Percentiles rank a stretch among this genome's conserved stretches.
Evolutionary conservation across 371 early-diverging fungal genomes (phyloP).

Genomic region (Funneliformis caledonium): DNA sequence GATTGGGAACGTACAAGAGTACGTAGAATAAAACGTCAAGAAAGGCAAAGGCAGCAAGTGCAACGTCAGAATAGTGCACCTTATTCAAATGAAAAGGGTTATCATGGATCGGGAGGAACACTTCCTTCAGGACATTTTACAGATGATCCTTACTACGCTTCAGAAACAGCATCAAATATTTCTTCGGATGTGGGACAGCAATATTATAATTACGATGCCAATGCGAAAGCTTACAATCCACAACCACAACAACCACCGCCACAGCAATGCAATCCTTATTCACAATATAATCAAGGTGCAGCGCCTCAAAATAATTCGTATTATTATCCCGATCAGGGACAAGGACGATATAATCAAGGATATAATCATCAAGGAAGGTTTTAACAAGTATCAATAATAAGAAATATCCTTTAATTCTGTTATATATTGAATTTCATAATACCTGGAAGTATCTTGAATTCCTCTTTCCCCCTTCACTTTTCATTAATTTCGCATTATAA

Average conservation of each 20-base stretch:
- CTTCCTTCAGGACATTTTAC: not conserved
- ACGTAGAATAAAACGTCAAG: constrained; percentile 8
- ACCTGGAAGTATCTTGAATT: too few species aligned
- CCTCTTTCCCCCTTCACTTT: too few species aligned
- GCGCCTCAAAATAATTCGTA: too few species aligned
- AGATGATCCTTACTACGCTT: constrained; percentile 4
- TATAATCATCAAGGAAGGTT: too few species aligned
- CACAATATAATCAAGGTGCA: not conserved
- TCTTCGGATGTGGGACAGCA: constrained; percentile 46
- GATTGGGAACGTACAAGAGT: constrained; percentile 60
- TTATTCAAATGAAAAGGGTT: constrained; percentile 40
- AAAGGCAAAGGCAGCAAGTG: constrained; percentile 44
- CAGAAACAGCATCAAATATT: constrained; percentile 42
- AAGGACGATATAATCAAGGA: too few species aligned
- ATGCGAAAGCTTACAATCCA: not conserved
- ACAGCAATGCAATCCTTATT: constrained; percentile 24
- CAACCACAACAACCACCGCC: not conserved
- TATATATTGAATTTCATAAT: too few species aligned
- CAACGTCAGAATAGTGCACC: constrained; percentile 43
- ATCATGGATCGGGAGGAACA: constrained; percentile 17
- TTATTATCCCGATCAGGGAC: too few species aligned
- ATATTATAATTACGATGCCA: constrained; percentile 46
- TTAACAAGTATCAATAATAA: too few species aligned
- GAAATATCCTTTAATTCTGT: too few species aligned
- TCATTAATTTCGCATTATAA: too few species aligned